phyloP scores from a whole-genome alignment of 768 basidiomycete species.

The Termitomyces sp. region DNA sequence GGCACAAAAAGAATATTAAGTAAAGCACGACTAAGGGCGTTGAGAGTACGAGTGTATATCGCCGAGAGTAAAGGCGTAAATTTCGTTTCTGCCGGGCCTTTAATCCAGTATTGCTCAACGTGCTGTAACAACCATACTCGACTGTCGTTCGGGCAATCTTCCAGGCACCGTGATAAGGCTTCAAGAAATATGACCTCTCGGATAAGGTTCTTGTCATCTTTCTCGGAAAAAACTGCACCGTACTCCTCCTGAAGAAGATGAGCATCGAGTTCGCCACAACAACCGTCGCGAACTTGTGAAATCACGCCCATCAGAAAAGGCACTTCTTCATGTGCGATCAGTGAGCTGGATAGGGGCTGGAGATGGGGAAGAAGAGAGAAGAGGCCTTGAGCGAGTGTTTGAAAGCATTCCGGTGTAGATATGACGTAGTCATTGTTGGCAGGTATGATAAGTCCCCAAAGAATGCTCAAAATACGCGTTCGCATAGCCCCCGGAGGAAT shows the following conservation, averaged over 20 bases:
- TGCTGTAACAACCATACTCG: constrained; percentile 47
- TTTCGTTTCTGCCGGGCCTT: constrained; percentile 19
- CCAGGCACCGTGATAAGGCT: constrained; percentile 45
- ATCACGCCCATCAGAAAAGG: constrained; percentile 36
- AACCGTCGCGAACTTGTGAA: constrained; percentile 35
- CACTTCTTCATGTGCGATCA: constrained; percentile 22
- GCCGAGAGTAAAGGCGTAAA: constrained; percentile 40
- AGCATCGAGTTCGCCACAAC: constrained; percentile 42
- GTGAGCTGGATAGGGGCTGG: constrained; percentile 14
- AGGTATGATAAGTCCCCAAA: constrained; percentile 42
- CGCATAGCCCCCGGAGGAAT: constrained; percentile 35
- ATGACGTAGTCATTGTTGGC: constrained; percentile 34
- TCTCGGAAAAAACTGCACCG: constrained; percentile 29
- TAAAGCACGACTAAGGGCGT: constrained; percentile 22
- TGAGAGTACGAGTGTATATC: constrained; percentile 44
- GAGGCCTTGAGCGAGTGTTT: constrained; percentile 46
- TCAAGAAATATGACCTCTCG: constrained; percentile 36
- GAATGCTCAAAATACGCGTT: constrained; percentile 41
- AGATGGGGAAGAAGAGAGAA: constrained; percentile 43
- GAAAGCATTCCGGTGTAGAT: constrained; percentile 39
- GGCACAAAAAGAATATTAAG: constrained; percentile 13
- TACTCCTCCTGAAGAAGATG: constrained; percentile 46
- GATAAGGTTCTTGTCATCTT: constrained; percentile 28
- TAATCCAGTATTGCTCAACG: constrained; percentile 51
- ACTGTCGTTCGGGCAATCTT: constrained; percentile 36